Percentiles rank a stretch among this genome's conserved stretches.
These are phyloP conservation scores for Calonectria pteridis DNA, from an alignment of 2,329 filamentous ascomycete genomes.

Conservation along the genomic window DNA sequence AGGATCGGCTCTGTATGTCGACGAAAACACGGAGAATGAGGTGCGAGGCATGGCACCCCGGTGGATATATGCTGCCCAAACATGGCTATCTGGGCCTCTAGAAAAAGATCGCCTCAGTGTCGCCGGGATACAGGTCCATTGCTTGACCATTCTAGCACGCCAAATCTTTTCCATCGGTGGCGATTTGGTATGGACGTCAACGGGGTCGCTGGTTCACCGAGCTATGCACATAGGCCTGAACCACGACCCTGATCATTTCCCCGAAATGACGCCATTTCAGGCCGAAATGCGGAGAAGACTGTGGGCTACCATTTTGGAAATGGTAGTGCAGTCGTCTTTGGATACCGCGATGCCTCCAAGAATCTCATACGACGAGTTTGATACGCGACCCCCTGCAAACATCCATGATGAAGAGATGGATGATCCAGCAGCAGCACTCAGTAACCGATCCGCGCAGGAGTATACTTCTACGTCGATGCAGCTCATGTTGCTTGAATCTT, in stretches of 20 bases:
- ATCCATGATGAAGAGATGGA: constrained; percentile 38
- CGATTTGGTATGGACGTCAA: constrained; percentile 57
- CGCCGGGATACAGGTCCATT: constrained; percentile 54
- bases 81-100: constrained; percentile 56
- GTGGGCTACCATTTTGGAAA: constrained; percentile 59
- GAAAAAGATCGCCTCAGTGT: constrained; percentile 50
- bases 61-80: constrained; percentile 57
- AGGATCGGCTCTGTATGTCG: constrained; percentile 51
- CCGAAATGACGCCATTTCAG: constrained; percentile 49
- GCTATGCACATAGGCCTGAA: constrained; percentile 61
- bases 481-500: constrained; percentile 50
- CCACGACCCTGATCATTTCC: constrained; percentile 56
- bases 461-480: constrained; percentile 52
- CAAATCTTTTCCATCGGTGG: constrained; percentile 57
- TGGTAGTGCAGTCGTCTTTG: constrained; percentile 53
- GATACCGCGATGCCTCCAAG: constrained; percentile 55
- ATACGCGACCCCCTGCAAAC: constrained; percentile 54
- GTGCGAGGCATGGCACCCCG: constrained; percentile 46
- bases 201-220: constrained; percentile 54
- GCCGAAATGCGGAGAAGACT: constrained; percentile 56
- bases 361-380: constrained; percentile 56
- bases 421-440: background rate
- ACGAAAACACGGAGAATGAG: constrained; percentile 36
- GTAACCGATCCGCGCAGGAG: background rate
- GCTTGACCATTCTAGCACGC: constrained; percentile 53